A percentile compares a stretch with the other conserved stretches of the same genome.
Evolutionary conservation across 257 asterid species (phyloP).

Genomic region (Solanum chilense): DNA sequence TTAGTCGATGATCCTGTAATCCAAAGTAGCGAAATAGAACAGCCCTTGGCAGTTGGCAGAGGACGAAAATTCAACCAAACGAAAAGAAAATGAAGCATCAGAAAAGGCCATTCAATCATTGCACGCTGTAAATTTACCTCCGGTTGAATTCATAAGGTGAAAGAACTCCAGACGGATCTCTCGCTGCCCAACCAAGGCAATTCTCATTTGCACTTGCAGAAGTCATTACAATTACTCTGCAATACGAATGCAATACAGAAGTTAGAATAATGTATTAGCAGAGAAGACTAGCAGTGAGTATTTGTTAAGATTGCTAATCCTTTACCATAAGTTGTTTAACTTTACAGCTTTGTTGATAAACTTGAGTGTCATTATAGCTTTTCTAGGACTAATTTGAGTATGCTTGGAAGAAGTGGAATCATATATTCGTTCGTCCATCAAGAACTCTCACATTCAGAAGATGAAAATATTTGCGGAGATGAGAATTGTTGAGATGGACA

Average conservation of each 20-base stretch:
- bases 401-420: not conserved
- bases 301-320: not conserved
- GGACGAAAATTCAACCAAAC: not conserved
- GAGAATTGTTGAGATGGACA: not conserved
- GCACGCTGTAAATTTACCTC: slow-evolving; percentile 25
- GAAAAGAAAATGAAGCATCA: not conserved
- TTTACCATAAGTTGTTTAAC: not conserved
- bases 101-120: not conserved
- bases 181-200: slow-evolving; percentile 82
- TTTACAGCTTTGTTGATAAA: not conserved
- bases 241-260: not conserved
- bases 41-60: not conserved
- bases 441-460: not conserved
- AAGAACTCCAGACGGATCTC: slow-evolving; percentile 71
- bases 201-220: slow-evolving; percentile 17
- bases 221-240: slow-evolving; percentile 18
- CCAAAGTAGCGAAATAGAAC: not conserved
- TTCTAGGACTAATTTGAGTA: not conserved
- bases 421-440: not conserved
- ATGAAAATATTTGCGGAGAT: not conserved
- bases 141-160: slow-evolving; percentile 70
- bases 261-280: not conserved
- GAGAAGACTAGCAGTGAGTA: not conserved
- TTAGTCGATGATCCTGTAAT: not conserved
- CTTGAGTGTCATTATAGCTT: not conserved